A percentile compares a stretch with the other conserved stretches of the same genome.
Conservation (phyloP, 306 rosid genomes). For the Vicia villosa region DNA sequence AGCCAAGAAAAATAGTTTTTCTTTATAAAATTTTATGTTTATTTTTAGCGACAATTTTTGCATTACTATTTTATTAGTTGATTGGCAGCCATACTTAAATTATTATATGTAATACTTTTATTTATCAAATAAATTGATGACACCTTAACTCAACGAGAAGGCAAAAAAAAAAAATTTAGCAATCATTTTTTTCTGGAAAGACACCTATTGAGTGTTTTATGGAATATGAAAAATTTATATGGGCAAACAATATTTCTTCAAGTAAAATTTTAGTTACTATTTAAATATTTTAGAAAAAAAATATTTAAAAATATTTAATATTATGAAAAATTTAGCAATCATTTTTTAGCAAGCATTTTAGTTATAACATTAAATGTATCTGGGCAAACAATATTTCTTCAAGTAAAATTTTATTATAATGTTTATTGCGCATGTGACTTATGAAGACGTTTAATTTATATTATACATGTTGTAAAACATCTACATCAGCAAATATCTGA, state of each 20-base stretch:
- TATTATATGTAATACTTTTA: background rate
- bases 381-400: slow-evolving; percentile 1
- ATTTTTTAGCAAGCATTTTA: too few relatives aligned
- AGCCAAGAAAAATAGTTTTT: background rate
- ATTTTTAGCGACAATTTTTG: background rate
- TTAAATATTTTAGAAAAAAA: too few relatives aligned
- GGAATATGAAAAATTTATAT: background rate
- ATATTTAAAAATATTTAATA: too few relatives aligned
- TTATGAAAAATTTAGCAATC: too few relatives aligned
- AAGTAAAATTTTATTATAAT: background rate
- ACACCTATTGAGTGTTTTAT: background rate
- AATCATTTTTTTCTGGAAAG: background rate
- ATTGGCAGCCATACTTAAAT: slow-evolving; percentile 9
- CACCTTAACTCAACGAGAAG: slow-evolving; percentile 21
- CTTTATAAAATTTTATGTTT: background rate
- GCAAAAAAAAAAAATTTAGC: background rate
- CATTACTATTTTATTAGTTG: slow-evolving; percentile 3
- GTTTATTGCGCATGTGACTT: background rate
- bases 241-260: background rate
- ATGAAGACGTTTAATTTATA: background rate
- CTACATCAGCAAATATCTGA: background rate
- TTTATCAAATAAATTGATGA: background rate
- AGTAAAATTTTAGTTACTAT: background rate
- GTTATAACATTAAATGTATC: background rate
- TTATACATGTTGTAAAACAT: background rate